Evolutionary conservation across 1,284 basidiomycete genomes (phyloP).

Genomic region (Hymenochaete sp.): DNA sequence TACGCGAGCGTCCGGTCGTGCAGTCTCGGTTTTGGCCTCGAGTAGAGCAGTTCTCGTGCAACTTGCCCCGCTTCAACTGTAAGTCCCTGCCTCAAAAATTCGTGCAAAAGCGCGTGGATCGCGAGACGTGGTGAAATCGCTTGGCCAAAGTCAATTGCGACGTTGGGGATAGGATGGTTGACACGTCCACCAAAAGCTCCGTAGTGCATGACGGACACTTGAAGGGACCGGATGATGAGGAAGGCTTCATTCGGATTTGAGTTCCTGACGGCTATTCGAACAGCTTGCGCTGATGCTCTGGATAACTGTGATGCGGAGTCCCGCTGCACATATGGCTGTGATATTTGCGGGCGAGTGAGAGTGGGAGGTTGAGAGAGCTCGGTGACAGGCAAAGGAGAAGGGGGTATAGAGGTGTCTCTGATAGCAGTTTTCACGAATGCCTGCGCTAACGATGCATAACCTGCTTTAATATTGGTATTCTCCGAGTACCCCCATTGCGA

Average conservation of each 20-base stretch:
- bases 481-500: too few species aligned
- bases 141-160: conserved; percentile 38
- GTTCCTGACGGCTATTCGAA: conserved; percentile 16
- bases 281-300: conserved; percentile 15
- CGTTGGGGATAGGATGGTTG: neutral
- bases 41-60: conserved; percentile 42
- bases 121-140: conserved; percentile 48
- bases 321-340: too few species aligned
- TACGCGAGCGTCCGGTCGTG: conserved; percentile 24
- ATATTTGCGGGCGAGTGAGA: neutral
- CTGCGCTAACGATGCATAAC: conserved; percentile 5
- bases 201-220: conserved; percentile 2
- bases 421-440: conserved; percentile 12
- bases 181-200: neutral
- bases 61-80: conserved; percentile 40
- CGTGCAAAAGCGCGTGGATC: conserved; percentile 55
- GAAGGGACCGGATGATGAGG: conserved; percentile 14
- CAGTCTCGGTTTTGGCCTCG: conserved; percentile 40
- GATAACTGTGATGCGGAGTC: conserved; percentile 16
- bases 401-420: conserved; percentile 11
- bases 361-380: neutral
- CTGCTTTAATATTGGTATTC: too few species aligned
- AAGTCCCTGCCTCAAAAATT: conserved; percentile 44
- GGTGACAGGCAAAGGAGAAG: conserved; percentile 5
- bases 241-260: conserved; percentile 11